These are phyloP conservation scores for Rubus parviflorus DNA, from an alignment of 306 rosid species.

Conservation along the genomic window DNA sequence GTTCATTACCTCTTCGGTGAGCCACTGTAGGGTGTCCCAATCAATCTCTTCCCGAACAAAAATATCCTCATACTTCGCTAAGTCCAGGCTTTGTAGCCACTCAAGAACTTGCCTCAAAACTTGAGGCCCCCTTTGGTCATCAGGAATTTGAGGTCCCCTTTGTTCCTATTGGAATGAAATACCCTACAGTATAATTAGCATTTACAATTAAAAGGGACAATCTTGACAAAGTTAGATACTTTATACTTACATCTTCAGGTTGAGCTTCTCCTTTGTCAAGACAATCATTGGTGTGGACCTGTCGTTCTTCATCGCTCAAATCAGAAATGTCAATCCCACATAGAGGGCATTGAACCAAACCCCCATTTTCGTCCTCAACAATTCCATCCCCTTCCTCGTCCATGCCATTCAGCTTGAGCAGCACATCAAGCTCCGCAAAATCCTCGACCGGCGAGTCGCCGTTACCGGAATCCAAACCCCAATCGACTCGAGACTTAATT, in stretches of 20 bases:
- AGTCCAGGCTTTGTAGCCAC: slow-evolving; percentile 65
- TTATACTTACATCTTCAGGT: slow-evolving; percentile 45
- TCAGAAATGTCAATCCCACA: slow-evolving; percentile 72
- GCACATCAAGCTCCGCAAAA: slow-evolving; percentile 50
- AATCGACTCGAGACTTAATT: slow-evolving; percentile 32
- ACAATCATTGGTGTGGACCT: slow-evolving; percentile 71
- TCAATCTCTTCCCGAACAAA: slow-evolving; percentile 85
- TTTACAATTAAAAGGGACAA: neutral
- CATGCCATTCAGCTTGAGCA: slow-evolving; percentile 44
- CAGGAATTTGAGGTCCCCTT: slow-evolving; percentile 29
- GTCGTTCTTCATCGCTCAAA: slow-evolving; percentile 54
- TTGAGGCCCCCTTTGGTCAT: slow-evolving; percentile 36
- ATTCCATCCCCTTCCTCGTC: slow-evolving; percentile 22
- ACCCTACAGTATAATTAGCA: neutral
- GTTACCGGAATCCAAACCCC: slow-evolving; percentile 13
- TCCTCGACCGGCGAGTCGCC: slow-evolving; percentile 14
- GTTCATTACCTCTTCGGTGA: slow-evolving; percentile 69
- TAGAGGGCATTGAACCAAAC: slow-evolving; percentile 58
- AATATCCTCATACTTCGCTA: slow-evolving; percentile 60
- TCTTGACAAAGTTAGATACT: too few species aligned
- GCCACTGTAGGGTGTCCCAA: slow-evolving; percentile 73
- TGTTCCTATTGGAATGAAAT: slow-evolving; percentile 15
- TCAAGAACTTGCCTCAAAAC: slow-evolving; percentile 26
- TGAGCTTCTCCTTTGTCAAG: slow-evolving; percentile 49
- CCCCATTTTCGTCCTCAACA: slow-evolving; percentile 21